Base-by-base conservation (phyloP, 2,329 filamentous ascomycete species). In the Hypoxylon sp. region DNA sequence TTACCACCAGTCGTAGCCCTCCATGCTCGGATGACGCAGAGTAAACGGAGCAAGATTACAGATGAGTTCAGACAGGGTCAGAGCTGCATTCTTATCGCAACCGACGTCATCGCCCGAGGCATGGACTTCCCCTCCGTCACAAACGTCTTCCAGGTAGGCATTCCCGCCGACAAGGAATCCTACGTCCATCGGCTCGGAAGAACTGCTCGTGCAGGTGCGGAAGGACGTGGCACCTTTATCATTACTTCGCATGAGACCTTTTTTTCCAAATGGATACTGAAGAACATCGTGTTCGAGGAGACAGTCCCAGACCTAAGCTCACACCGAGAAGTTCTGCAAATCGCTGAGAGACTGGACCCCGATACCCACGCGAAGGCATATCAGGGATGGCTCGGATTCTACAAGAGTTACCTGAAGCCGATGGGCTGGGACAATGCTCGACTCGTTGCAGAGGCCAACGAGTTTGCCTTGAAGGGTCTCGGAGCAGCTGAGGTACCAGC, bases 41-140 rank as follows among this genome's bases (percentile, higher is more conserved):
- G 61, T 58, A 76, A 71, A 63, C 78, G 80, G 6, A 80, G 71
- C 7, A 74, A 69, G 50, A 81, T 83, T 30, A 86, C 91, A 0
- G 83, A 90, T 27, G 71, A 76, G n/a, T 82, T 75, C 65, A 86
- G 90, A 51, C 70, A 71, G 23, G 69, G 78, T n/a, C 67, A 67
- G 7, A 70, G 67, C 9, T 75, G 74, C 26, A 77, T 89, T 40
- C 74, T 89, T 30, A 80, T 88, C 43, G 87, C 87, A 2, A 88
- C 86, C 0, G 87, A 90, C 63, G 85, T 90, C 26, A 82, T 87
- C 16, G 86, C 86, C 7, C 82, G 86, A 57, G 86, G 86, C 59
- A 88, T 90, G 83, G 86, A 89, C 63, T 88, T 88, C 67, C 86
- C 86, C 0, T 77, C 79, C n/a, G 84, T 88, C 26, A 86, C 82